Base-by-base conservation (phyloP, 1,284 basidiomycete species). In the Moesziomyces globuligerus region DNA sequence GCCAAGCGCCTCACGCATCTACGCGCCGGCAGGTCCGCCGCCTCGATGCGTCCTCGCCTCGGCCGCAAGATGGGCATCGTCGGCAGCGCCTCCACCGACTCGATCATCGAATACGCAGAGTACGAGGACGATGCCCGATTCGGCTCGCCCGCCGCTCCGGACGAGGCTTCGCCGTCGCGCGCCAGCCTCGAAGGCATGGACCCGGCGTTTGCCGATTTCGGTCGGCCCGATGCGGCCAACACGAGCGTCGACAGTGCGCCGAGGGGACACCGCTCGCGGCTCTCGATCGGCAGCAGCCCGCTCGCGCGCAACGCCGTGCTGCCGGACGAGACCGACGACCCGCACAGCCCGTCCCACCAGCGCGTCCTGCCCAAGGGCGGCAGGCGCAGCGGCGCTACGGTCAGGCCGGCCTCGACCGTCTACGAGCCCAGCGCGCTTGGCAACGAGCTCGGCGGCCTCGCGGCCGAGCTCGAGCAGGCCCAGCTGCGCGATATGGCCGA, bases 111-210 rank as follows among this genome's bases (percentile, higher is more conserved):
- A 20, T 61, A 65, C 18, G 62, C 38, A 28, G 67, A 71, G 43
- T 56, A 38, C 53, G 65, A 69, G 42, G 68, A 68, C 48, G 55
- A 58, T 21, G 43, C 53, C 25, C 54, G 59, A n/a, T 36, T 44
- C 21, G 44, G 56, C 57, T 52, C 58, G 39, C 60, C 49, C 28
- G 60, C 55, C 28, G 53, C 46, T 58, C 54, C 47, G 60, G 54
- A 50, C 18, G 64, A 60, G 43, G 64, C 46, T 42, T 72, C 69
- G 50, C 57, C 62, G 36, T 70, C 69, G 43, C 62, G 72, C 40
- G 72, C 65, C 50, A 72, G 66, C 51, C 56, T 76, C 25, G 74
- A 76, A 18, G 74, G 74, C 42, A 71, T 74, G 57, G 74, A 76
- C 51, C 71, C 74, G 49, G 71, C 72, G 11, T 76, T 76, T 58